Conservation (phyloP, 2,329 filamentous ascomycete genomes). For the Penicillium sp. region DNA sequence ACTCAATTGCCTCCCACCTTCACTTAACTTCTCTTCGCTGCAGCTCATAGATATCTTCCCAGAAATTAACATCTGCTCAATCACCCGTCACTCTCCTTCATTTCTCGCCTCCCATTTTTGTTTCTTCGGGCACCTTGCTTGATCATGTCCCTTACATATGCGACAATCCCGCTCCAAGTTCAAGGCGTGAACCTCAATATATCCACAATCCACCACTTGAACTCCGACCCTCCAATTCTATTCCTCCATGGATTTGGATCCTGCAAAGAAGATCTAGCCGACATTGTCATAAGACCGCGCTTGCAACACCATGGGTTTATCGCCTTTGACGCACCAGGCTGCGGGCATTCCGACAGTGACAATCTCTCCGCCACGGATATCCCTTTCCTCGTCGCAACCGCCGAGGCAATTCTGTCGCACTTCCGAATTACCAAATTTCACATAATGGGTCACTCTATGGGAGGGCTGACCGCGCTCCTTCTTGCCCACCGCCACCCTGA, state of each 20-base stretch:
- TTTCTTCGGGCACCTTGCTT: background rate
- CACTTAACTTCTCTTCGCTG: background rate
- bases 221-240: conserved; percentile 19
- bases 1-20: background rate
- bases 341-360: conserved; percentile 21
- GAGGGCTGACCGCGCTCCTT: conserved; percentile 24
- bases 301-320: conserved; percentile 21
- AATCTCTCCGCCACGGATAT: conserved; percentile 23
- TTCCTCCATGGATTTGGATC: conserved; percentile 30
- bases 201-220: conserved; percentile 22
- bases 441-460: conserved; percentile 31
- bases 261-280: conserved; percentile 28
- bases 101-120: background rate
- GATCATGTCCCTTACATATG: conserved; percentile 14
- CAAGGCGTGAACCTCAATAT: conserved; percentile 22
- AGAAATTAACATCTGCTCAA: background rate
- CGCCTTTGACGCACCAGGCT: conserved; percentile 28
- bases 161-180: conserved; percentile 18
- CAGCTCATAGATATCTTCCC: background rate
- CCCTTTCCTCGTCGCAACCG: conserved; percentile 26
- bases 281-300: conserved; percentile 15
- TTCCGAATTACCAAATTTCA: conserved; percentile 24
- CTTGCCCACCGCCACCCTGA: conserved; percentile 18
- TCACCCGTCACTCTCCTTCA: background rate
- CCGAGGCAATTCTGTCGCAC: conserved; percentile 19